Evolutionary conservation across 768 basidiomycete species (phyloP).

Genomic region (Tulasnella sp.): DNA sequence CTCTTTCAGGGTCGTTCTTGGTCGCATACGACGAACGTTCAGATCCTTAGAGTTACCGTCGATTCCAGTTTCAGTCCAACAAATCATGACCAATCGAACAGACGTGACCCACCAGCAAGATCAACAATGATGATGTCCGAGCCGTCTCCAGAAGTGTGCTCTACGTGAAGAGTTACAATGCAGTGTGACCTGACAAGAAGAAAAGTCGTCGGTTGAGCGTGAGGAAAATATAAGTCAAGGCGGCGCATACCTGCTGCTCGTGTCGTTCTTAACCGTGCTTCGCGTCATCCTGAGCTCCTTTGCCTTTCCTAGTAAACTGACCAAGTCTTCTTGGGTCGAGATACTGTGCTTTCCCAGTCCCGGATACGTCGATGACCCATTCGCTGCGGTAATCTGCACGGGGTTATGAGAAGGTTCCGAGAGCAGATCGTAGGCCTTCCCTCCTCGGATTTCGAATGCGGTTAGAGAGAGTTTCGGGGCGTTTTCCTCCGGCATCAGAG

Average conservation of each 20-base stretch:
- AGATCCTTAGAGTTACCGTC: neutral
- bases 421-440: neutral
- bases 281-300: slow-evolving; percentile 6
- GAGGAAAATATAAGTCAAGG: neutral
- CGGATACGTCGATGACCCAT: neutral
- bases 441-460: neutral
- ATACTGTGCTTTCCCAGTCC: neutral
- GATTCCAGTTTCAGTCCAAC: neutral
- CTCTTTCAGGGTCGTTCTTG: slow-evolving; percentile 5
- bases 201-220: neutral
- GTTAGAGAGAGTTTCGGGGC: neutral
- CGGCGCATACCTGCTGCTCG: neutral
- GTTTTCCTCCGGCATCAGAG: neutral
- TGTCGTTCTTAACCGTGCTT: slow-evolving; percentile 7
- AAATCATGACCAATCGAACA: neutral
- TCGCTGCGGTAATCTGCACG: neutral
- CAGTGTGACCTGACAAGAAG: neutral
- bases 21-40: neutral
- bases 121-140: neutral
- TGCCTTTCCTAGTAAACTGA: neutral
- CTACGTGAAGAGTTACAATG: neutral
- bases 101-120: neutral
- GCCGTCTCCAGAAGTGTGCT: neutral
- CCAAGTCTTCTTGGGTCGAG: neutral
- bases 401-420: neutral